Evolutionary conservation across 441 rosid species (phyloP), one percentile per base, ranked within the genome.

Genomic region (Gossypium gossypioides): DNA sequence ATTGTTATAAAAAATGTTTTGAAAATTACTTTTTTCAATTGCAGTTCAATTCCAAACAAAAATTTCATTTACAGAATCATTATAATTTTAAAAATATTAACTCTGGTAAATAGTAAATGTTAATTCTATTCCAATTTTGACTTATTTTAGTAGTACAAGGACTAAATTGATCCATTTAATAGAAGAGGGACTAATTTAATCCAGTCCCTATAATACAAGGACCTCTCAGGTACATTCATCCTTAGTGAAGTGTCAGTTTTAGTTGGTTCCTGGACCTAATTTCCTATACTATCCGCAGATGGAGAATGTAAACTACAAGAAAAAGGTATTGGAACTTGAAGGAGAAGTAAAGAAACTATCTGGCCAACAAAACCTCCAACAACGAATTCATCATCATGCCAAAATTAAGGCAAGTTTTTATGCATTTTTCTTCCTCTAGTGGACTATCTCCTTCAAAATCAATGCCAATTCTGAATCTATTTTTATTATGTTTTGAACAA

Each of bases 301-400:
- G 84, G 99, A 86, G 83, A 91, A 82, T 71, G 77, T 77, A 62
- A 87, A 84, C 81, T 86, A 86, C 73, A 89, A 87, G 85, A 89
- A 84, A 81, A 84, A 72, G 73, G 77, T 84, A 65, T 73, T 77
- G 81, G 95, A 93, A 75, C 96, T 93, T 59, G 97, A 96, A 79
- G 97, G 81, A 69, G 97, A 96, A 82, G 84, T 85, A 4, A 85
- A 82, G 80, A 88, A 88, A 81, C 89, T 91, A 10, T 84, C 97
- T 37, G 94, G 92, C 63, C 97, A 90, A 76, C 98, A 93, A 83
- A 96, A 91, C 78, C 87, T 95, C 66, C 93, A 90, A 75, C 97
- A 93, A 75, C 90, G 96, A 75, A 89, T 89, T 78, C 98, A 93
- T 81, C 98, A 96, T 73, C 93, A 96, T 76, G 87, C 91, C 72